A percentile compares a stretch with the other conserved stretches of the same genome.
phyloP scores from a whole-genome alignment of 176 grass and related monocot species.

The Thinopyrum elongatum region DNA sequence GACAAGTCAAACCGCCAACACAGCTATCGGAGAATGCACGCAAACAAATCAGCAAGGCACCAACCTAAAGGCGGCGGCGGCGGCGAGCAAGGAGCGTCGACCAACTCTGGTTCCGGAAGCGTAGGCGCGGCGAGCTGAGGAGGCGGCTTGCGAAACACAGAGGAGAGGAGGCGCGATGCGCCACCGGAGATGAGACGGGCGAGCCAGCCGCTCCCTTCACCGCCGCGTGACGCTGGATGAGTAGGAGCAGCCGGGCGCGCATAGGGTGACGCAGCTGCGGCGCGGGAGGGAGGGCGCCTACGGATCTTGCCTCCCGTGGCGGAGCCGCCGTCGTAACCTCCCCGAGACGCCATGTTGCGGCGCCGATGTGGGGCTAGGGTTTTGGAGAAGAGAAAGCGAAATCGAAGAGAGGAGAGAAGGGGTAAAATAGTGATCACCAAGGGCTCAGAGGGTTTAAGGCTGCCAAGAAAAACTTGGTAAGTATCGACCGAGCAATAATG shows the following conservation, averaged over 20 bases:
- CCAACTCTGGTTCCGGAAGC: not conserved
- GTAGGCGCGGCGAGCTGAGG: slow-evolving; percentile 10
- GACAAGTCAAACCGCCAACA: not conserved
- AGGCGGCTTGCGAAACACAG: slow-evolving; percentile 36
- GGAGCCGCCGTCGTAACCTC: slow-evolving; percentile 26
- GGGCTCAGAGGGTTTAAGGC: not conserved
- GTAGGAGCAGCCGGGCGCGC: slow-evolving; percentile 7
- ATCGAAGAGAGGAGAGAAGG: not conserved
- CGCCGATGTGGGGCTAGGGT: slow-evolving; percentile 26
- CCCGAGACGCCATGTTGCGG: slow-evolving; percentile 30
- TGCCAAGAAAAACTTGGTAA: no score
- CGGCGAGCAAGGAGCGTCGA: not conserved
- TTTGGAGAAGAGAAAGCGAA: not conserved
- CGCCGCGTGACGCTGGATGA: not conserved
- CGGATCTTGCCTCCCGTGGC: slow-evolving; percentile 43
- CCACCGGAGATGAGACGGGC: slow-evolving; percentile 35
- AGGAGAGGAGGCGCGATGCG: slow-evolving; percentile 37
- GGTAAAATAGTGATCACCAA: not conserved
- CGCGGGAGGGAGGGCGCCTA: slow-evolving; percentile 13
- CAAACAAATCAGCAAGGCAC: not conserved
- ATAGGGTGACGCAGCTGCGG: slow-evolving; percentile 25
- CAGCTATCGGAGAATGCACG: not conserved
- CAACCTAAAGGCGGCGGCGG: slow-evolving; percentile 38
- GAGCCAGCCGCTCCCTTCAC: slow-evolving; percentile 17
- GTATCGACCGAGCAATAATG: no score